phyloP scores from a whole-genome alignment of 768 basidiomycete genomes.

The Mycena indigotica region DNA sequence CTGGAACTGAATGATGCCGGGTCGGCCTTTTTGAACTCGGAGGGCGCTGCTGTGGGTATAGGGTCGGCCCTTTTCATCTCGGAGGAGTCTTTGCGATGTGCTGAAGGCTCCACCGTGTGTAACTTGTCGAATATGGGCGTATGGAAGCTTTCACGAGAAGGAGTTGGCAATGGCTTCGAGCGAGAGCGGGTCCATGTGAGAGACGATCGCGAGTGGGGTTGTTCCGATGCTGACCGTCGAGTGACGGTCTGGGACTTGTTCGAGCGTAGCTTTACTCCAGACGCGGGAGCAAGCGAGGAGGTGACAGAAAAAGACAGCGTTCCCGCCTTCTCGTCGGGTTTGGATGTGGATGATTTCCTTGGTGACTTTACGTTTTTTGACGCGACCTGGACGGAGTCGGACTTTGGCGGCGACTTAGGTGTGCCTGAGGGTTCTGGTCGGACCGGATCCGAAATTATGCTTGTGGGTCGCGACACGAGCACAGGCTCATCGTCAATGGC shows the following conservation, averaged over 20 bases:
- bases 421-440: not conserved
- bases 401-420: conserved; percentile 3
- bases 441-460: not conserved
- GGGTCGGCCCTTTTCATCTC: not conserved
- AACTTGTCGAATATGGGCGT: not conserved
- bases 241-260: conserved; percentile 37
- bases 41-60: not conserved
- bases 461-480: conserved; percentile 12
- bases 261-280: conserved; percentile 44
- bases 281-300: conserved; percentile 28
- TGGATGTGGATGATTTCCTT: conserved; percentile 24
- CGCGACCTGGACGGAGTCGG: conserved; percentile 30
- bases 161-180: not conserved
- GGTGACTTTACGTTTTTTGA: conserved; percentile 28
- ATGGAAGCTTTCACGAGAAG: not conserved
- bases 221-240: conserved; percentile 18
- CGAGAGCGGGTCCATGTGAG: conserved; percentile 1
- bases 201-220: conserved; percentile 6
- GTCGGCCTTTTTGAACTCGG: not conserved
- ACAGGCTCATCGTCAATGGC: conserved; percentile 11
- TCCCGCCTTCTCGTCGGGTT: conserved; percentile 24
- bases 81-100: not conserved
- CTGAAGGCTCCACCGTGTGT: not conserved
- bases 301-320: conserved; percentile 25
- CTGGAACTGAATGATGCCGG: not conserved